Conservation (phyloP, 495 filamentous ascomycete genomes). For the Platismatia glauca region DNA sequence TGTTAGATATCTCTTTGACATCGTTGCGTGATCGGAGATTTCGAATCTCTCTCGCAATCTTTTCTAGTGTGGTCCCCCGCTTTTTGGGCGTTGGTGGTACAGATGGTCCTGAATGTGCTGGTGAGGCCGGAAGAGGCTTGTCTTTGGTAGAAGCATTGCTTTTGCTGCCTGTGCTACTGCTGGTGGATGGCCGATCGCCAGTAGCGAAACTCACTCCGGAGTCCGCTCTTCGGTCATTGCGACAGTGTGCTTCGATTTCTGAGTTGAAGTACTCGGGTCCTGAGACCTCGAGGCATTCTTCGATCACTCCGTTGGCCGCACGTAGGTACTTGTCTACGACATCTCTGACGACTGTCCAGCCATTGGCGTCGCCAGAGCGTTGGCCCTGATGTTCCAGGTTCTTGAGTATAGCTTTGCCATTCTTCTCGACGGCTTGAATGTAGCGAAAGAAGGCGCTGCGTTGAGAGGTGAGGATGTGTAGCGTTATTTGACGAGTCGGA, state of each 20-base stretch:
- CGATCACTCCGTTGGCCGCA: constrained; percentile 50
- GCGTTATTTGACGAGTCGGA: constrained; percentile 48
- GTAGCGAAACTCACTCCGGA: constrained; percentile 54
- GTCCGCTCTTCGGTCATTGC: constrained; percentile 49
- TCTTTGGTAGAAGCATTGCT: constrained; percentile 23
- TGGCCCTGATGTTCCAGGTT: constrained; percentile 48
- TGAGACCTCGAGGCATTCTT: constrained; percentile 46
- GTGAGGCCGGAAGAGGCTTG: constrained; percentile 39
- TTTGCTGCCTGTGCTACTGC: constrained; percentile 27
- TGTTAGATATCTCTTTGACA: constrained; percentile 19
- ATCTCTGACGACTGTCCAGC: constrained; percentile 49
- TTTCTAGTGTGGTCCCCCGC: constrained; percentile 47
- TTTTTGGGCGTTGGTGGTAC: constrained; percentile 30
- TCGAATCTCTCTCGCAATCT: constrained; percentile 48
- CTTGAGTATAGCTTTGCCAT: constrained; percentile 47
- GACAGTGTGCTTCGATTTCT: constrained; percentile 26
- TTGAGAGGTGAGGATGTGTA: constrained; percentile 45
- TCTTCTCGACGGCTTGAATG: constrained; percentile 51
- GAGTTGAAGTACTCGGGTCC: constrained; percentile 39
- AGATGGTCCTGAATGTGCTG: constrained; percentile 21
- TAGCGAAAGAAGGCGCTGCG: constrained; percentile 59
- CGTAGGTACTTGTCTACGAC: constrained; percentile 54
- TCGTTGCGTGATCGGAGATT: constrained; percentile 34
- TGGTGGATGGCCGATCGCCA: constrained; percentile 31
- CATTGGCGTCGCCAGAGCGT: constrained; percentile 40